Evolutionary conservation across 495 filamentous ascomycete genomes (phyloP), one percentile per base, ranked within the genome.

Genomic region (Amphirosellinia nigrospora): DNA sequence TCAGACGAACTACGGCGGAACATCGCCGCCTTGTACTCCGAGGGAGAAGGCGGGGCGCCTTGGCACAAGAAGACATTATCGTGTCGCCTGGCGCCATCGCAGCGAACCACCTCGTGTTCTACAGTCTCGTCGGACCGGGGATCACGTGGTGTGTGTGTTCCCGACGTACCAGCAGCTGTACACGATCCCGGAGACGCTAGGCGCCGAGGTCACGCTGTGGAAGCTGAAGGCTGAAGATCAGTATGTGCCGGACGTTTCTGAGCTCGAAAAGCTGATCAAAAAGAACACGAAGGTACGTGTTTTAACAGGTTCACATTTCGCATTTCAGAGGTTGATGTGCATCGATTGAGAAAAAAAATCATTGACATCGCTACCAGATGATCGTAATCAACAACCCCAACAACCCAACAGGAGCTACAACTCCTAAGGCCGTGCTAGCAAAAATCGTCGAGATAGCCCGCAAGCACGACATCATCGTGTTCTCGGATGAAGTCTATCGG

Each of bases 151-250:
- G 64, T 96, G 92, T 74, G 92, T 97, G 65, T 91, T 93, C 73
- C 94, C 94, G 3, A 96, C 93, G 28, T 97, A 97, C 77, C 92
- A 96, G 74, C 94, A 97, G 73, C 86, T 97, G 0, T 97, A 95
- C 73, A 82, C 87, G 15, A 87, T 96, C 1, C 92, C 94, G 1
- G 86, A 82, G 68, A 92, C 89, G 39, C 81, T 97, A 3, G 94
- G 94, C 0, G 94, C 94, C 0, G 88, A 93, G 67, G 92, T 97
- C 4, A 89, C 89, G 59, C 74, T 94, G 28, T 97, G 94, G 94
- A 88, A 89, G 77, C 83, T 94, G 8, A 87, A 86, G 66, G 84
- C 87, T 43, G 80, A 87, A 6, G 84, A 92, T 59, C 84, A 85
- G 19, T 96, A 91, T 82, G 80, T 90, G 23, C 84, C 93, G 1